These are phyloP conservation scores for Peribolospora baueri DNA, from an alignment of 768 basidiomycete species.

Conservation along the genomic window DNA sequence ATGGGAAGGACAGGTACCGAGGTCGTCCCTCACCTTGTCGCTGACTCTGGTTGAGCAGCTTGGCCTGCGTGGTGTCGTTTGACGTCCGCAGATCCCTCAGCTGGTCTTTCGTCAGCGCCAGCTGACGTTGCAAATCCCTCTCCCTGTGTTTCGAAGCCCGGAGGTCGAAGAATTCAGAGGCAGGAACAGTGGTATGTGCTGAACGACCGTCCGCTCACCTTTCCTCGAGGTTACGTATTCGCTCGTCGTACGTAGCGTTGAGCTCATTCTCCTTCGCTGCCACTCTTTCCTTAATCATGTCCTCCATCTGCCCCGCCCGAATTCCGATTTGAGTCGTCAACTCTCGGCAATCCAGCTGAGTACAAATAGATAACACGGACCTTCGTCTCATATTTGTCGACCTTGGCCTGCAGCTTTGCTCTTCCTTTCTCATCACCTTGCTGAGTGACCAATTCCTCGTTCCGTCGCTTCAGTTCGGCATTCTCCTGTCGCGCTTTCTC, in stretches of 20 bases:
- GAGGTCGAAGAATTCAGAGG: not conserved
- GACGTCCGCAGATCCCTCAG: constrained; percentile 70
- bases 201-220: constrained; percentile 30
- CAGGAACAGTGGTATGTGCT: not conserved
- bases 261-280: constrained; percentile 85
- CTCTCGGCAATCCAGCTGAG: not conserved
- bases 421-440: constrained; percentile 13
- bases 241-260: constrained; percentile 89
- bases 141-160: constrained; percentile 31
- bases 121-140: constrained; percentile 75
- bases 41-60: constrained; percentile 68
- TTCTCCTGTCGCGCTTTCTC: constrained; percentile 57
- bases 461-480: constrained; percentile 42
- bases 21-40: constrained; percentile 42
- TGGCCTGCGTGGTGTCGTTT: constrained; percentile 79
- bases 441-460: constrained; percentile 30
- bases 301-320: constrained; percentile 49
- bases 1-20: not conserved
- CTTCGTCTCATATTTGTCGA: constrained; percentile 12
- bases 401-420: constrained; percentile 11
- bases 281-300: constrained; percentile 68
- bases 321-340: not conserved
- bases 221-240: constrained; percentile 83
- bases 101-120: constrained; percentile 65
- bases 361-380: not conserved